A percentile compares a stretch with the other conserved stretches of the same genome.
phyloP scores from a whole-genome alignment of 768 basidiomycete genomes.

The Rhizopogon vesiculosus region DNA sequence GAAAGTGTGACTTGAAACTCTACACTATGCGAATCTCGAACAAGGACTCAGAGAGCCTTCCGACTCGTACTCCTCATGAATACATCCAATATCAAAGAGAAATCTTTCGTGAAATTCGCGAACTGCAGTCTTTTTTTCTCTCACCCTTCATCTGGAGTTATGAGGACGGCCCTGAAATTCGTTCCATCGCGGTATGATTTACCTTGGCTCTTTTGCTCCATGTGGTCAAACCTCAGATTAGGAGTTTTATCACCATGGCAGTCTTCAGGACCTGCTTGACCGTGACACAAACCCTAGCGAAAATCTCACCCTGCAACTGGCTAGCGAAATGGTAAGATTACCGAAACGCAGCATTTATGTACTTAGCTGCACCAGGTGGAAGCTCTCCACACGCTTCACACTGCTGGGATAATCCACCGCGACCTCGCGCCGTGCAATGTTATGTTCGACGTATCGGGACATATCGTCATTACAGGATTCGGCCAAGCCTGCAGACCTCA shows the following conservation, averaged over 20 bases:
- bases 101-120: slow-evolving; percentile 32
- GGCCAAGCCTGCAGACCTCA: slow-evolving; percentile 27
- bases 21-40: slow-evolving; percentile 27
- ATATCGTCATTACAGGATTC: slow-evolving; percentile 42
- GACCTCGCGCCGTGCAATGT: slow-evolving; percentile 41
- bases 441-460: slow-evolving; percentile 39
- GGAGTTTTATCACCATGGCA: slow-evolving; percentile 31
- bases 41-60: background rate
- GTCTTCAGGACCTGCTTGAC: slow-evolving; percentile 26
- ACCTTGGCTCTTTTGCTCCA: background rate
- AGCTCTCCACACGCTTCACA: slow-evolving; percentile 41
- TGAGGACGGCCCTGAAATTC: slow-evolving; percentile 32
- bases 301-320: slow-evolving; percentile 36
- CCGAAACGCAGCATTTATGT: background rate
- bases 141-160: slow-evolving; percentile 36
- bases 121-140: slow-evolving; percentile 33
- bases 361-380: slow-evolving; percentile 20
- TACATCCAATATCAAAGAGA: slow-evolving; percentile 24
- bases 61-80: slow-evolving; percentile 12
- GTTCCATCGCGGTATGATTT: slow-evolving; percentile 35
- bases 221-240: slow-evolving; percentile 13
- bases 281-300: slow-evolving; percentile 30
- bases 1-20: slow-evolving; percentile 25
- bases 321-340: slow-evolving; percentile 42
- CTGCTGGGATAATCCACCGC: slow-evolving; percentile 42